A percentile compares a stretch with the other conserved stretches of the same genome.
Conservation (phyloP, 352 stramenopile species). For the Globisporangium spiculum region DNA sequence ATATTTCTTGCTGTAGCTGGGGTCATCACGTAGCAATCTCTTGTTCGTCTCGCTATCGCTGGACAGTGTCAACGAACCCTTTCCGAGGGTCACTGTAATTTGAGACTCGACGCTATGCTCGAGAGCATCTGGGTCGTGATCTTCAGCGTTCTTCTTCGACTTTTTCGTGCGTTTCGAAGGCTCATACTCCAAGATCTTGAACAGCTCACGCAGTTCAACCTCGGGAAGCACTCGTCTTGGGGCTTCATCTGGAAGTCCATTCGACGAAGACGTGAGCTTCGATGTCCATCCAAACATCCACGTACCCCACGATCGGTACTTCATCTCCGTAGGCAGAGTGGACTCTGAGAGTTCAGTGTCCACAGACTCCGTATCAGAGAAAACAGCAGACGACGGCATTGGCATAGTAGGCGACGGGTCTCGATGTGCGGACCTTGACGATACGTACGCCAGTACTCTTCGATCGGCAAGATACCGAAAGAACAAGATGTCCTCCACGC, state of each 20-base stretch:
- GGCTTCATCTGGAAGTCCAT: conserved; percentile 23
- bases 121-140: conserved; percentile 20
- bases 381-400: conserved; percentile 39
- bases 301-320: conserved; percentile 76
- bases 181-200: conserved; percentile 85
- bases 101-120: conserved; percentile 59
- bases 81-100: conserved; percentile 67
- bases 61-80: conserved; percentile 70
- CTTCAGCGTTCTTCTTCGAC: conserved; percentile 29
- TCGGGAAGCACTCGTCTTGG: conserved; percentile 64
- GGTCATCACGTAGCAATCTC: conserved; percentile 57
- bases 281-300: conserved; percentile 89
- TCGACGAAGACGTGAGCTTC: conserved; percentile 41
- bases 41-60: conserved; percentile 75
- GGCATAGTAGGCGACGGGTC: conserved; percentile 26
- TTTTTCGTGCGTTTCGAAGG: conserved; percentile 66
- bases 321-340: conserved; percentile 65
- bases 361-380: conserved; percentile 80
- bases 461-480: conserved; percentile 81
- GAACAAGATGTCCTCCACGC: conserved; percentile 81
- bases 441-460: conserved; percentile 26
- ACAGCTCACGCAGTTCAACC: conserved; percentile 82
- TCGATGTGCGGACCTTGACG: conserved; percentile 22
- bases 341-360: conserved; percentile 73
- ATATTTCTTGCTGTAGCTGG: conserved; percentile 64